phyloP scores from a whole-genome alignment of 208 protist genomes.

The Crithidia acanthocephali region DNA sequence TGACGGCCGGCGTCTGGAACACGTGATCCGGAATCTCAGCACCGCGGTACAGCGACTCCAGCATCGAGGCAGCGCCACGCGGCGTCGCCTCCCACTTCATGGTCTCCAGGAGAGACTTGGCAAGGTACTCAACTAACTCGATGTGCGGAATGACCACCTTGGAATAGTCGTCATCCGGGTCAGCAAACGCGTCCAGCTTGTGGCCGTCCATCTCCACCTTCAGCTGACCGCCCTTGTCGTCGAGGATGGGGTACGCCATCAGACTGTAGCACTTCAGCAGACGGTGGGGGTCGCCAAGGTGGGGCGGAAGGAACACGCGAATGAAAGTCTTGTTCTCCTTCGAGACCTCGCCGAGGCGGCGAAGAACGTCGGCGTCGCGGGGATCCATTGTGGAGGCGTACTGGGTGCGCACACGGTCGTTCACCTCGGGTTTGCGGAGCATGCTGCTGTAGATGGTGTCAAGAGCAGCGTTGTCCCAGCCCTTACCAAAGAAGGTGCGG shows the following conservation, averaged over 20 bases:
- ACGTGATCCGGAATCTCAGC: constrained; percentile 90
- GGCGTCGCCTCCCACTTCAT: constrained; percentile 92
- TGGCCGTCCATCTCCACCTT: constrained; percentile 89
- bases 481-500: constrained; percentile 91
- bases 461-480: constrained; percentile 89
- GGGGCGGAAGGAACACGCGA: constrained; percentile 84
- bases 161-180: constrained; percentile 91
- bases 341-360: constrained; percentile 74
- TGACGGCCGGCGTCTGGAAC: constrained; percentile 89
- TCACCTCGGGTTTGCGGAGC: constrained; percentile 89
- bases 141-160: constrained; percentile 92
- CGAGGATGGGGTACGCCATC: constrained; percentile 91
- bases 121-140: constrained; percentile 86
- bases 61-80: constrained; percentile 81
- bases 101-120: constrained; percentile 85
- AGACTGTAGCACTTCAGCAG: constrained; percentile 91
- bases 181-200: constrained; percentile 86
- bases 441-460: constrained; percentile 87
- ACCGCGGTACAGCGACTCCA: constrained; percentile 91
- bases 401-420: constrained; percentile 80
- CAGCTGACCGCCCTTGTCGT: constrained; percentile 87
- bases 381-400: constrained; percentile 89
- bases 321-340: constrained; percentile 92
- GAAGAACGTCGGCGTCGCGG: constrained; percentile 83
- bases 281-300: constrained; percentile 89